Base-by-base conservation (phyloP, 129 eudicot species). In the Pseudognaphalium luteoalbum region DNA sequence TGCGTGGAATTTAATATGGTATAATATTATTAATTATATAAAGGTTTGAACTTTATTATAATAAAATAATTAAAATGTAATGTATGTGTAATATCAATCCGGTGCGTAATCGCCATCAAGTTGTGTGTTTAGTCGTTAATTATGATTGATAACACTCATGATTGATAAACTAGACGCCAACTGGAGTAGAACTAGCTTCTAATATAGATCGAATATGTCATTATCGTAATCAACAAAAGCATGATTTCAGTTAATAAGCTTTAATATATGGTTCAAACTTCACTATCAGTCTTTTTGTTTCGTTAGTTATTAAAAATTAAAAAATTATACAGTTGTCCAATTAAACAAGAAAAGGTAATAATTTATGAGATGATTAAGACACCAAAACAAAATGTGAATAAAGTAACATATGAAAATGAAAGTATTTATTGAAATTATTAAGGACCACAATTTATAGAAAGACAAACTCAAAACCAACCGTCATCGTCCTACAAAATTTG, bases 191-290 rank as follows among this genome's bases (percentile, higher is more conserved):
- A 35, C 41, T 10, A 25, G 28, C 28, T 41, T 10, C 21, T 20
- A 19, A 3, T 37, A 34, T 2, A 71, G 28, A 25, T 25, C 28
- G 22, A 60, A 22, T 34, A 60, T 60, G 78, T 32, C 65, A 73
- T 59, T 60, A 21, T 73, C 59, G 32, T 33, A 63, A 75, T 62
- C 71, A 75, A 14, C 59, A 63, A 75, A 19, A 75, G 21, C 71
- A 30, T 28, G 71, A 37, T 62, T 47, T 75, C 33, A 63, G 11
- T 75, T 63, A 44, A 75, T 63, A 44, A 75, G 33, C 71, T 62
- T 74, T 75, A 0, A 25, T 25, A 25, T 75, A 44, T 63, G 71
- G 62, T 75, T 75, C 71, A 75, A 25, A 17, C 50, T 75, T 75
- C 71, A 44, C 71, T 4, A 75, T 75, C 79, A 44, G 3, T 42